These are phyloP conservation scores for Cylindrotheca closterium DNA, from an alignment of 108 stramenopile species.

Conservation along the genomic window DNA sequence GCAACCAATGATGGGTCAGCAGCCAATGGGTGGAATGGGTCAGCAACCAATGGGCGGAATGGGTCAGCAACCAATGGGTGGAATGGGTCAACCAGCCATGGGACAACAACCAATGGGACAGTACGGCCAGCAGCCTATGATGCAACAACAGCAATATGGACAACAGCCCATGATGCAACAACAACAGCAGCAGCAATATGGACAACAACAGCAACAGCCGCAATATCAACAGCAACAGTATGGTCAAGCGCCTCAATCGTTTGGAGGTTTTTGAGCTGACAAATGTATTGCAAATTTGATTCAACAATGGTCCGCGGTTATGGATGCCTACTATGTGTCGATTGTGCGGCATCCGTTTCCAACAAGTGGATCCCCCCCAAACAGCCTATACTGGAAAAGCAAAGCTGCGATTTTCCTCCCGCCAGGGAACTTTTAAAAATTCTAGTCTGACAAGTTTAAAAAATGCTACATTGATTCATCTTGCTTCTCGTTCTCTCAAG, in stretches of 20 bases:
- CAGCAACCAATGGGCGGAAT: constrained; percentile 13
- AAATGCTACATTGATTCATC: too few species aligned
- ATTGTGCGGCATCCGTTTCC: too few species aligned
- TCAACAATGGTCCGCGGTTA: too few species aligned
- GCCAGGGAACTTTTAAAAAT: too few species aligned
- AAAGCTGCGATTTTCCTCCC: too few species aligned
- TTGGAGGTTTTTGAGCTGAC: constrained; percentile 13
- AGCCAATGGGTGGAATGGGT: neutral
- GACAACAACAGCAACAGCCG: constrained; percentile 47
- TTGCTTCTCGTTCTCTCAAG: constrained; percentile 38
- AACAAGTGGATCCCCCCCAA: too few species aligned
- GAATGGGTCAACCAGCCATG: constrained; percentile 9
- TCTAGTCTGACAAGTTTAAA: too few species aligned
- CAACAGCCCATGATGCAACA: constrained; percentile 35
- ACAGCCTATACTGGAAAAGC: too few species aligned
- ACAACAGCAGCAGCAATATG: constrained; percentile 54
- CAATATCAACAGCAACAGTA: constrained; percentile 32
- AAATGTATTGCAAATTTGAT: too few species aligned
- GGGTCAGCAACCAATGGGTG: constrained; percentile 5
- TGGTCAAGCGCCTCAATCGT: constrained; percentile 18
- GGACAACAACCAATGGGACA: constrained; percentile 1
- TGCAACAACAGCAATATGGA: constrained; percentile 43
- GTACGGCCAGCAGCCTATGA: constrained; percentile 22
- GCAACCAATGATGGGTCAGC: constrained; percentile 14
- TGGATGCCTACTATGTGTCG: too few species aligned